Evolutionary conservation across 306 rosid genomes (phyloP).

Genomic region (Urtica urens): DNA sequence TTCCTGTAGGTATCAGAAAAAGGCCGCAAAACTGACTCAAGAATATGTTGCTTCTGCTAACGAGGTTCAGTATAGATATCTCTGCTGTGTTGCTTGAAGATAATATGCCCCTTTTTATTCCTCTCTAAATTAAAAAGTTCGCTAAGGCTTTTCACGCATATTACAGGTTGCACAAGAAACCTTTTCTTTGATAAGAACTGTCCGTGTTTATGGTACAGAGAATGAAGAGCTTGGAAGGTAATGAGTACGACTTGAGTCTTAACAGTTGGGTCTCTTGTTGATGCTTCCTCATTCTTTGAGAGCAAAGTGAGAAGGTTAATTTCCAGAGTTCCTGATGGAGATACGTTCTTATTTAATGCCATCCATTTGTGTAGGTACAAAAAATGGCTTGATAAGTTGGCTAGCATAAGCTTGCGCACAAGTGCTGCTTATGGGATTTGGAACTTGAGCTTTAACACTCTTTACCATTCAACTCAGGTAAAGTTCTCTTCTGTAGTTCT

Average conservation of each 20-base stretch:
- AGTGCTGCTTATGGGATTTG: constrained; percentile 89
- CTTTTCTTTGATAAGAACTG: constrained; percentile 80
- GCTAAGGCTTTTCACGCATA: constrained; percentile 6
- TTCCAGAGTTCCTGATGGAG: constrained; percentile 15
- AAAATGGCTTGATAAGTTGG: constrained; percentile 70
- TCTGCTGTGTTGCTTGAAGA: constrained; percentile 3
- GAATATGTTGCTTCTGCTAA: constrained; percentile 92
- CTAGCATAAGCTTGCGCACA: constrained; percentile 76
- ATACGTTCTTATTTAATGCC: constrained; percentile 1
- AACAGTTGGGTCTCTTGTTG: background rate
- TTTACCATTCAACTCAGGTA: constrained; percentile 94
- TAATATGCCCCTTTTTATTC: constrained; percentile 4
- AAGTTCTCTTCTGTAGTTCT: background rate
- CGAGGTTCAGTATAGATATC: constrained; percentile 39
- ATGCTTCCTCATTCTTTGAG: background rate
- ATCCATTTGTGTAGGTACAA: constrained; percentile 42
- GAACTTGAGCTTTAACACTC: constrained; percentile 71
- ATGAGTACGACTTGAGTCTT: constrained; percentile 12
- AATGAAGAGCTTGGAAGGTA: constrained; percentile 76
- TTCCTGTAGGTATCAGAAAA: constrained; percentile 72
- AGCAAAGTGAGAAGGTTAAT: background rate
- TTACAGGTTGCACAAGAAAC: constrained; percentile 94
- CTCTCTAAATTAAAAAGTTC: no score
- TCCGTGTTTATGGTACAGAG: constrained; percentile 90
- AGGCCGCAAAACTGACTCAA: constrained; percentile 73